Base-by-base conservation (phyloP, 1,284 basidiomycete genomes). In the Ustanciosporium gigantosporum region DNA sequence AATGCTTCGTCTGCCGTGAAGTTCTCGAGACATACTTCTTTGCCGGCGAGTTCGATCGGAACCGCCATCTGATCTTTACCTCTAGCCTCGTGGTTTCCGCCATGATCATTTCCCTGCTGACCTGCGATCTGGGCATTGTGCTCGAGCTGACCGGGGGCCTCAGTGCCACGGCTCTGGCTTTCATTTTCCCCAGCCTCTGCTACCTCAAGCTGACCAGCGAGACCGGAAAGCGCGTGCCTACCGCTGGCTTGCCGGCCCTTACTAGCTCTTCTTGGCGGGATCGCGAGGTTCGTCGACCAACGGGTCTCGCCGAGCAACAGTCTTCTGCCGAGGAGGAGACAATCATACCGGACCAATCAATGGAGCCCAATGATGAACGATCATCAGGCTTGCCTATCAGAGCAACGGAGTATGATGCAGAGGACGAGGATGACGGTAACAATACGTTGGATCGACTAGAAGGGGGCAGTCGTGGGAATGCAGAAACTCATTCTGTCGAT, bases 101-200 rank as follows among this genome's bases (percentile, higher is more conserved):
- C 15, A 90, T 96, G 57, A 36, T 77, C 91, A 90, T 98, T 46
- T 86, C 92, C 8, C 83, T 98, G 39, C 82, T 91, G 37, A 97
- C 94, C 0, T 97, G 93, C 79, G 94, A 99, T 79, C 84, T 99
- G 13, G 95, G 95, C 25, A 88, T 97, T 29, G 95, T 96, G 80
- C 86, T 99, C 29, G 95, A 98, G 80, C 88, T 99, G 41, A 95
- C 93, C 0, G 95, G 95, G 13, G 94, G 94, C 2, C 85, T 93
- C 16, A 91, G 90, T 21, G 94, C 94, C 0, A 95, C 92, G 0
- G 87, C 91, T 0, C 84, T 98, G 16, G 94, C 94, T 0, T 98
- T 89, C 81, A 91, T 97, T 68, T 82, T 82, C 52, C 79, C 75
- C 0, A 66, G 67, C 25, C 44, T 73, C 15, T 77, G 75, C 57